Evolutionary conservation across 2,329 filamentous ascomycete species (phyloP).

Genomic region (Lachnellula cervina): DNA sequence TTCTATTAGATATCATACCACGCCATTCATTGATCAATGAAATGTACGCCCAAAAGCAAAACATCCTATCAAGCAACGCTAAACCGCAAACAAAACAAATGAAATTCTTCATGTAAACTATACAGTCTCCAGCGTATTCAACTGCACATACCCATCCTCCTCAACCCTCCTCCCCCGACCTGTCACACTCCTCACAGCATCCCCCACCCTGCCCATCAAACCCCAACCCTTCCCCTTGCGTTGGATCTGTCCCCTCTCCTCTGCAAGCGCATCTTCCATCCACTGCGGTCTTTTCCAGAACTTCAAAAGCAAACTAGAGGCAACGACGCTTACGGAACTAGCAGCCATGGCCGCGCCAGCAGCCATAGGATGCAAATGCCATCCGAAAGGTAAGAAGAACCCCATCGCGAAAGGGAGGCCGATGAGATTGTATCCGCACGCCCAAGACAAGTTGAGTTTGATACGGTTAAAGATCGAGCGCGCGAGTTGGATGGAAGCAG

Average conservation of each 20-base stretch:
- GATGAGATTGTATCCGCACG: conserved; percentile 85
- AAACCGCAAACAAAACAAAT: not conserved
- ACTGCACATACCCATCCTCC: conserved; percentile 55
- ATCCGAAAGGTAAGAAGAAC: conserved; percentile 83
- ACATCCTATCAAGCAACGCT: not conserved
- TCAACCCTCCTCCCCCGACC: conserved; percentile 37
- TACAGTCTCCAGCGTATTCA: conserved; percentile 36
- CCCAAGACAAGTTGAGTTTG: conserved; percentile 89
- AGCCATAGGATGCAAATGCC: conserved; percentile 87
- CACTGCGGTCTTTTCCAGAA: conserved; percentile 80
- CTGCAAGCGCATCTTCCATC: conserved; percentile 73
- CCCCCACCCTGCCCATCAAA: conserved; percentile 38
- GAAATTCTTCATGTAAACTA: conserved; percentile 4
- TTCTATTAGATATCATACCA: no score
- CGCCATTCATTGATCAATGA: no score
- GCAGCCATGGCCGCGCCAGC: conserved; percentile 91
- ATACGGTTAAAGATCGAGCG: conserved; percentile 86
- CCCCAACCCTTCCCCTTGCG: conserved; percentile 30
- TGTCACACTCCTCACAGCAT: conserved; percentile 38
- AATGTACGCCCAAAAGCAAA: no score
- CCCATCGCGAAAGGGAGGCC: conserved; percentile 97
- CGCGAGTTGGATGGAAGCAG: conserved; percentile 75
- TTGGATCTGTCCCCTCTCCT: conserved; percentile 46
- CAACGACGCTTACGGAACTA: conserved; percentile 85
- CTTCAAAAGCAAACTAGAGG: conserved; percentile 76